These are phyloP conservation scores for Closterium sp. DNA, from an alignment of 139 green algal species.

Conservation along the genomic window DNA sequence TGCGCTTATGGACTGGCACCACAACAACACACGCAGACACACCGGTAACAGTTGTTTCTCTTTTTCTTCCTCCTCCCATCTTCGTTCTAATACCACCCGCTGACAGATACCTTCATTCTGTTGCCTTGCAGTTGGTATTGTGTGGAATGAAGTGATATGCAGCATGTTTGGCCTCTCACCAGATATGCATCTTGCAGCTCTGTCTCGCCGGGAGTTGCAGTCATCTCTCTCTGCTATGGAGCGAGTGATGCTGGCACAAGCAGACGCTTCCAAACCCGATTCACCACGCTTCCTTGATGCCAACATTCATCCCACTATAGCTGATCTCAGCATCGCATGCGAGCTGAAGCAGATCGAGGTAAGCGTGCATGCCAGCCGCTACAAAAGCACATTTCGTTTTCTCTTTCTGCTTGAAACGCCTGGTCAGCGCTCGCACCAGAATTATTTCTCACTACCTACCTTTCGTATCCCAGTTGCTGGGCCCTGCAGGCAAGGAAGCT, in stretches of 20 bases:
- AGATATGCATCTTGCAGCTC: background rate
- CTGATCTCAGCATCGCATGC: slow-evolving; percentile 22
- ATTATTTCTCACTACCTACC: background rate
- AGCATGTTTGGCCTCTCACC: background rate
- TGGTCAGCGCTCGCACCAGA: background rate
- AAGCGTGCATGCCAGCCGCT: background rate
- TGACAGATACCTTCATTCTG: too few species aligned
- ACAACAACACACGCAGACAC: slow-evolving; percentile 2
- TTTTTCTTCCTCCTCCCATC: background rate
- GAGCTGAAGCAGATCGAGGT: slow-evolving; percentile 25
- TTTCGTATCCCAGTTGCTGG: background rate
- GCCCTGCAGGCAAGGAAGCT: background rate
- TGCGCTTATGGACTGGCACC: slow-evolving; percentile 22
- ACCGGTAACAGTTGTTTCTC: background rate
- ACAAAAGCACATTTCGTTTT: background rate
- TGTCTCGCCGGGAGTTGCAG: background rate
- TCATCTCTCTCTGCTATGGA: background rate
- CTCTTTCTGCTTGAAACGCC: background rate
- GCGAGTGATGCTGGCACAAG: background rate
- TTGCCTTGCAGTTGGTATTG: background rate
- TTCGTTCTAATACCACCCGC: slow-evolving; percentile 1
- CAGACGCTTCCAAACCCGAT: background rate
- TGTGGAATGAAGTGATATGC: background rate
- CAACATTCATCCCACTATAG: background rate
- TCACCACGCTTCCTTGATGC: background rate